A percentile compares a stretch with the other conserved stretches of the same genome.
These are phyloP conservation scores for Diaporthe batatas DNA, from an alignment of 2,329 filamentous ascomycete species.

Conservation along the genomic window DNA sequence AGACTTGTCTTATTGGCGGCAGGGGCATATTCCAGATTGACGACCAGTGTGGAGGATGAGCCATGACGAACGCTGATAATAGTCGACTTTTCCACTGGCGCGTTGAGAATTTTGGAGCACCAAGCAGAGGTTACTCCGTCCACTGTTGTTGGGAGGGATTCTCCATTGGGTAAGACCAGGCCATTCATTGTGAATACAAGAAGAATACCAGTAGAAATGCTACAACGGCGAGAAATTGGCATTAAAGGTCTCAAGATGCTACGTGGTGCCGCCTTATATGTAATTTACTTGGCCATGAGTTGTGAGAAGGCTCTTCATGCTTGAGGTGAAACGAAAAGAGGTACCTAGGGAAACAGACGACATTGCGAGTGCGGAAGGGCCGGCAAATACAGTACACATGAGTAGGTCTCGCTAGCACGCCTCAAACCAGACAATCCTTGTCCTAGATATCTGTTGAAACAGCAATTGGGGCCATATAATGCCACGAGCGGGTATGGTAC, in stretches of 20 bases:
- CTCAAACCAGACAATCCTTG: not conserved
- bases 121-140: slow-evolving; percentile 10
- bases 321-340: not conserved
- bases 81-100: not conserved
- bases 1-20: not conserved
- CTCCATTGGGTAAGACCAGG: not conserved
- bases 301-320: not conserved
- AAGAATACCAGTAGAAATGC: not conserved
- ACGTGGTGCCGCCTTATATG: not conserved
- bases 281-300: not conserved
- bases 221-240: not conserved
- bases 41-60: slow-evolving; percentile 6
- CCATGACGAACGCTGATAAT: slow-evolving; percentile 6
- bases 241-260: not conserved
- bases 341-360: not conserved
- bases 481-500: not conserved
- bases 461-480: not conserved
- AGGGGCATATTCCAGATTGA: slow-evolving; percentile 4
- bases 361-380: not conserved
- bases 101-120: not conserved
- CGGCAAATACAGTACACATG: not conserved
- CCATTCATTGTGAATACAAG: not conserved
- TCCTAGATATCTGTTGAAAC: not conserved
- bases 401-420: too few relatives aligned
- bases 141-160: slow-evolving; percentile 13